These are phyloP conservation scores for Carallia pectinifolia DNA, from an alignment of 345 rosid species.

Conservation along the genomic window DNA sequence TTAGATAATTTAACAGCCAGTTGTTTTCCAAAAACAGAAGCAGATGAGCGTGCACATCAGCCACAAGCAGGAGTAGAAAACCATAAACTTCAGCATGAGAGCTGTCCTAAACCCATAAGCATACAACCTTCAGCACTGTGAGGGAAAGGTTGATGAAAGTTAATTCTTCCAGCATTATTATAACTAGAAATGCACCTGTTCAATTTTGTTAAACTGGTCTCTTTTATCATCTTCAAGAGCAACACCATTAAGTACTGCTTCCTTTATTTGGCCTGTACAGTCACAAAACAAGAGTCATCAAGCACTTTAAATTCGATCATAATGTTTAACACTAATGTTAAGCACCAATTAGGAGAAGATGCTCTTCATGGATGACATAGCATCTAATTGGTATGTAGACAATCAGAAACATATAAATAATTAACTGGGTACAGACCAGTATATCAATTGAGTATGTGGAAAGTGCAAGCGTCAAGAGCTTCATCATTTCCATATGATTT, in stretches of 20 bases:
- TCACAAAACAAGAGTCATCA: constrained; percentile 20
- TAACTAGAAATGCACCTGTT: constrained; percentile 54
- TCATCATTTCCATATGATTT: neutral
- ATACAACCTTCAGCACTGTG: too few relatives aligned
- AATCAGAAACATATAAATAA: neutral
- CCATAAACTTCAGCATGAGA: too few relatives aligned
- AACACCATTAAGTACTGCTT: constrained; percentile 88
- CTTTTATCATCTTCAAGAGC: constrained; percentile 83
- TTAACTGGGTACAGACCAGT: neutral
- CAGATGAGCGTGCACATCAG: too few relatives aligned
- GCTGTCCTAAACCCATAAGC: too few relatives aligned
- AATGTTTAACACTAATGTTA: neutral
- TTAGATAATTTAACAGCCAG: neutral
- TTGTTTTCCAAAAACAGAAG: too few relatives aligned
- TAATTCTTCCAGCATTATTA: neutral
- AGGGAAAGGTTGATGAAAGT: too few relatives aligned
- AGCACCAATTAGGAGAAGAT: neutral
- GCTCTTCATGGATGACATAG: neutral
- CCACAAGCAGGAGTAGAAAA: too few relatives aligned
- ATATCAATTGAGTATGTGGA: neutral
- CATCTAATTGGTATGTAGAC: neutral
- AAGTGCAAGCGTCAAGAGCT: neutral
- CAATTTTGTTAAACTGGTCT: constrained; percentile 79
- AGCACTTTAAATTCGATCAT: constrained; percentile 9
- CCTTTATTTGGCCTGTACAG: constrained; percentile 64